A percentile compares a stretch with the other conserved stretches of the same genome.
These are phyloP conservation scores for Phytopythium vexans DNA, from an alignment of 352 stramenopile genomes.

Conservation along the genomic window DNA sequence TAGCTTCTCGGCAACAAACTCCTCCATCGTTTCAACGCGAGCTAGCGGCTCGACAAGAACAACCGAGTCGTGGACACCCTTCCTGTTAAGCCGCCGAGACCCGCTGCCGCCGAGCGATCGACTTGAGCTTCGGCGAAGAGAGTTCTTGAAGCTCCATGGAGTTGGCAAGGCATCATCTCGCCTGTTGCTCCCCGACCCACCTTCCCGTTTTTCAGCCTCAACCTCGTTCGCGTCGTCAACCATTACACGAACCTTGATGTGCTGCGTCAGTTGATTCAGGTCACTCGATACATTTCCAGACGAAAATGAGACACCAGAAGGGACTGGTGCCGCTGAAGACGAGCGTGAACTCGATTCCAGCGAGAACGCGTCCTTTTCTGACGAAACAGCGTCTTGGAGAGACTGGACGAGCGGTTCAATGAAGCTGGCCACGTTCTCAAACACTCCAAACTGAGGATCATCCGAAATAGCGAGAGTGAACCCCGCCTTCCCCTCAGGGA, in stretches of 20 bases:
- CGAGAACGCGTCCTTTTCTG: conserved; percentile 56
- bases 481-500: conserved; percentile 18
- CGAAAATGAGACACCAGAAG: conserved; percentile 14
- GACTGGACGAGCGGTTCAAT: conserved; percentile 30
- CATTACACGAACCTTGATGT: conserved; percentile 69
- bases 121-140: not conserved
- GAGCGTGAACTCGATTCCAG: conserved; percentile 12
- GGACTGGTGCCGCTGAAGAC: conserved; percentile 3
- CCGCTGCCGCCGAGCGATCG: not conserved
- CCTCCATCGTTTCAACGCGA: conserved; percentile 74
- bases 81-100: not conserved
- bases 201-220: conserved; percentile 18
- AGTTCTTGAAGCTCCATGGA: conserved; percentile 2
- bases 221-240: conserved; percentile 40
- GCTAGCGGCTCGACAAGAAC: conserved; percentile 75
- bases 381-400: conserved; percentile 59
- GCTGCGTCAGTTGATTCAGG: conserved; percentile 62
- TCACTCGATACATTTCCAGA: conserved; percentile 39
- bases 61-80: conserved; percentile 56
- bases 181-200: not conserved
- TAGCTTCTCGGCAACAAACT: conserved; percentile 68
- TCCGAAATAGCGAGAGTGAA: conserved; percentile 36
- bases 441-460: not conserved
- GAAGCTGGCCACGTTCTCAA: conserved; percentile 16
- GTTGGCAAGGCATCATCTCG: conserved; percentile 1